These are phyloP conservation scores for Oryza punctata DNA, from an alignment of 176 grass and related monocot genomes.

Conservation along the genomic window DNA sequence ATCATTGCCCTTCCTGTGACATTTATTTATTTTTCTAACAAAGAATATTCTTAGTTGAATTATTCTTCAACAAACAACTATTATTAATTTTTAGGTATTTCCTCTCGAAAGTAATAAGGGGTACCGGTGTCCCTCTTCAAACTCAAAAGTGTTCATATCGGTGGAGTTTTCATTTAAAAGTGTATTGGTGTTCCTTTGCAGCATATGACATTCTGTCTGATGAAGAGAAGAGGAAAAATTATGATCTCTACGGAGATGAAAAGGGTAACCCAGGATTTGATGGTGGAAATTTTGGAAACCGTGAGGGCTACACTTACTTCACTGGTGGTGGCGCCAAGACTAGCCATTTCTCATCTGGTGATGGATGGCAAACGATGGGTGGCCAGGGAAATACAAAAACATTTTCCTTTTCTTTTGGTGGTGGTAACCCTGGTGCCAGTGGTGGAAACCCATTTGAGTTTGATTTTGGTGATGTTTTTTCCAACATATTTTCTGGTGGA, in stretches of 20 bases:
- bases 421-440: conserved; percentile 47
- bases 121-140: neutral
- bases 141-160: neutral
- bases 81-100: neutral
- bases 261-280: conserved; percentile 62
- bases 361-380: conserved; percentile 81
- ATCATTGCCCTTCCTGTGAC: neutral
- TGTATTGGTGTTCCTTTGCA: conserved; percentile 41
- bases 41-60: neutral
- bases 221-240: conserved; percentile 97
- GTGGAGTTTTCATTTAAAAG: neutral
- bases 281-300: conserved; percentile 67
- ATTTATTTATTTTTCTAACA: neutral
- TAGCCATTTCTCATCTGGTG: conserved; percentile 68
- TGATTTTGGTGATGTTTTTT: conserved; percentile 82
- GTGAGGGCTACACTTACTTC: conserved; percentile 67
- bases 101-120: neutral
- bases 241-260: conserved; percentile 88
- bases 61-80: neutral
- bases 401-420: conserved; percentile 93
- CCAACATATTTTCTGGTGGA: conserved; percentile 72
- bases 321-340: conserved; percentile 53
- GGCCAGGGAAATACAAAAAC: conserved; percentile 65
- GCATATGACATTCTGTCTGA: conserved; percentile 94
- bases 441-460: conserved; percentile 70